A percentile compares a stretch with the other conserved stretches of the same genome.
Conservation (phyloP, 192 early-diverging fungal species). For the Hyaloraphidium curvatum region DNA sequence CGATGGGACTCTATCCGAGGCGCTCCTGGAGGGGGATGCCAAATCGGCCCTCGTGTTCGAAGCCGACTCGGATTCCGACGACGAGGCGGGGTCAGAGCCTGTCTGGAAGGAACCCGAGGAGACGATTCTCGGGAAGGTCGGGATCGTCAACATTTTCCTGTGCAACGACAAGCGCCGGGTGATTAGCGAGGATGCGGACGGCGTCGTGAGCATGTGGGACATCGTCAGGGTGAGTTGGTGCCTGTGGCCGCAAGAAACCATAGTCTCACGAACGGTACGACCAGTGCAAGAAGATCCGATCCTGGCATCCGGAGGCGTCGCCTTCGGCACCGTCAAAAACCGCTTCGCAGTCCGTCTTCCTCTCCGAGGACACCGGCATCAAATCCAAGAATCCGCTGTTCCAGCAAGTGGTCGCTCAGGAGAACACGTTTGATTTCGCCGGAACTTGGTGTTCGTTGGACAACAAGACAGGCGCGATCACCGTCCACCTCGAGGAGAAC, state of each 20-base stretch:
- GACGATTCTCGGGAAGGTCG: constrained; percentile 20
- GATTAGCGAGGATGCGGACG: constrained; percentile 60
- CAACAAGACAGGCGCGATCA: constrained; percentile 70
- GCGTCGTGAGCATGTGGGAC: constrained; percentile 78
- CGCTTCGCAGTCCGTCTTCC: too few relatives aligned
- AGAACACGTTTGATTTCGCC: constrained; percentile 52
- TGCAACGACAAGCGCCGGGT: constrained; percentile 74
- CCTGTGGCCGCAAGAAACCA: too few relatives aligned
- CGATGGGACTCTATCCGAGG: neutral
- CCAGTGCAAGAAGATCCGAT: constrained; percentile 30
- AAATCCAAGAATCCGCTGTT: too few relatives aligned
- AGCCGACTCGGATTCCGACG: too few relatives aligned
- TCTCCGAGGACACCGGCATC: too few relatives aligned
- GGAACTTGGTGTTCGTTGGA: constrained; percentile 86
- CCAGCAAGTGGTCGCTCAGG: constrained; percentile 30
- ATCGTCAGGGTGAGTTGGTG: too few relatives aligned
- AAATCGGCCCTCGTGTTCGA: too few relatives aligned
- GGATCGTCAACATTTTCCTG: constrained; percentile 40
- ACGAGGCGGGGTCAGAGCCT: constrained; percentile 11
- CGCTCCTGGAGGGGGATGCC: constrained; percentile 6
- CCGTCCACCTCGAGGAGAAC: constrained; percentile 67
- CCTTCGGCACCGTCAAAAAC: too few relatives aligned
- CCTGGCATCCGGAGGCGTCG: too few relatives aligned
- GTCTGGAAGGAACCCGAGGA: constrained; percentile 20
- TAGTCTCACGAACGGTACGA: constrained; percentile 18